Base-by-base conservation (phyloP, 2,329 filamentous ascomycete species). In the Rhynchosporium agropyri region DNA sequence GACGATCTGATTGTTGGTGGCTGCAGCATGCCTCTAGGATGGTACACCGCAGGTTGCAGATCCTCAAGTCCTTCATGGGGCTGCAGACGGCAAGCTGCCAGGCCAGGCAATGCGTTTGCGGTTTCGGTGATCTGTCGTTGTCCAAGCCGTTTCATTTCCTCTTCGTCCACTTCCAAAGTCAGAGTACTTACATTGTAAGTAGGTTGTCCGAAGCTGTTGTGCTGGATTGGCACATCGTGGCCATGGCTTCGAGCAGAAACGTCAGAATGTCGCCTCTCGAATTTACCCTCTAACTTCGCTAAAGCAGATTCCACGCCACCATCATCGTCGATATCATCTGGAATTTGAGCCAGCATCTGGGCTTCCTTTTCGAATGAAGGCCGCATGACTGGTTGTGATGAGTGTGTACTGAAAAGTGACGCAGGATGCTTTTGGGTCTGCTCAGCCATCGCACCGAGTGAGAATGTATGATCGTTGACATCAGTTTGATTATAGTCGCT, bases 231-330 rank as follows among this genome's bases (percentile, higher is more conserved):
- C 33, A 63, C 29, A 20, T 60, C 62, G 4, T 53, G 67, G 31
- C 57, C 26, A 29, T 65, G 57, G 45, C 61, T 58, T 20, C 64
- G 58, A 9, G 42, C 51, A 13, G 70, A 73, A 13, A 62, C 50
- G 56, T 74, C 67, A 28, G 73, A 73, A 15, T 68, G 68, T 45
- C 75, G 84, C 69, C 82, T 87, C 73, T 89, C 83, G 69, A 89
- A 95, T 69, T 86, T 94, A 9, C 95, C 95, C 78, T 99, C 95
- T 0, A 99, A 82, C 72, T 98, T 99, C 70, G 93, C 78, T 57
- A 99, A 76, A 0, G 95, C 91, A n/a, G 93, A 92, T 73, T 98
- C 95, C 31, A 98, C 88, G 12, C 94, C 94, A 6, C 92, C 92
- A 72, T 96, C 91, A 51, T 89, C 88, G 65, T 88, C 84, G 15